Evolutionary conservation across 2,329 filamentous ascomycete species (phyloP).

Genomic region (Ascochyta koolunga): DNA sequence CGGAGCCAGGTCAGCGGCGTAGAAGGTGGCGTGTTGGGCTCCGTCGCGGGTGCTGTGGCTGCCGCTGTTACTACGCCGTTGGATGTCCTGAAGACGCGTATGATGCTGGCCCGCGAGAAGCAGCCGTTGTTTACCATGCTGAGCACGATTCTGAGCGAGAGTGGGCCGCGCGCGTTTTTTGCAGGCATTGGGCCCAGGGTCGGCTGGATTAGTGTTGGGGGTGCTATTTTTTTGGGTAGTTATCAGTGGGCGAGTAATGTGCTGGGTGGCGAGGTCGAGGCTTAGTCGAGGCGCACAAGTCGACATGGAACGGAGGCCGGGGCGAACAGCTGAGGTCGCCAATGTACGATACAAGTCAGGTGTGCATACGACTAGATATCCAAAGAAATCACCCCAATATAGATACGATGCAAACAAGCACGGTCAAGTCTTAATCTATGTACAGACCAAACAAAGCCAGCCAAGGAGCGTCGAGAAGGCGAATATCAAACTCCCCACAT

Average conservation of each 20-base stretch:
- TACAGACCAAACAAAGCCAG: slow-evolving; percentile 5
- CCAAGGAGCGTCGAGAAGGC: slow-evolving; percentile 2
- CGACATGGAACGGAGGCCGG: background rate
- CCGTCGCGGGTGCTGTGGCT: slow-evolving; percentile 80
- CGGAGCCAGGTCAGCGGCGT: slow-evolving; percentile 66
- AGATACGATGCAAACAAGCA: background rate
- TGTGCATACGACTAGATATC: background rate
- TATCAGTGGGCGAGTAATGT: slow-evolving; percentile 89
- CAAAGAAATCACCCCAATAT: background rate
- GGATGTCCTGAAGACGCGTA: slow-evolving; percentile 94
- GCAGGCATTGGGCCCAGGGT: slow-evolving; percentile 80
- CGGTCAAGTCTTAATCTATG: background rate
- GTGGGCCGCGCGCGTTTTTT: slow-evolving; percentile 73
- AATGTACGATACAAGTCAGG: slow-evolving; percentile 3
- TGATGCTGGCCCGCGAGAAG: slow-evolving; percentile 83
- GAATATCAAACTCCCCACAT: background rate
- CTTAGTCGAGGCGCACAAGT: too few species aligned
- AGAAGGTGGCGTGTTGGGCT: slow-evolving; percentile 86
- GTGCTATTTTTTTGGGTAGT: slow-evolving; percentile 90
- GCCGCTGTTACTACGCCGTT: slow-evolving; percentile 89
- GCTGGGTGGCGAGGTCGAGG: slow-evolving; percentile 55
- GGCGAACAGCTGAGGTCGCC: background rate
- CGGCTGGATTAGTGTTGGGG: slow-evolving; percentile 93
- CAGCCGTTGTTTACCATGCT: slow-evolving; percentile 67
- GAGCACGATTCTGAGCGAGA: slow-evolving; percentile 66